Conservation (phyloP, 1,139 yeast species). For the Candida pseudoviswanathii region DNA sequence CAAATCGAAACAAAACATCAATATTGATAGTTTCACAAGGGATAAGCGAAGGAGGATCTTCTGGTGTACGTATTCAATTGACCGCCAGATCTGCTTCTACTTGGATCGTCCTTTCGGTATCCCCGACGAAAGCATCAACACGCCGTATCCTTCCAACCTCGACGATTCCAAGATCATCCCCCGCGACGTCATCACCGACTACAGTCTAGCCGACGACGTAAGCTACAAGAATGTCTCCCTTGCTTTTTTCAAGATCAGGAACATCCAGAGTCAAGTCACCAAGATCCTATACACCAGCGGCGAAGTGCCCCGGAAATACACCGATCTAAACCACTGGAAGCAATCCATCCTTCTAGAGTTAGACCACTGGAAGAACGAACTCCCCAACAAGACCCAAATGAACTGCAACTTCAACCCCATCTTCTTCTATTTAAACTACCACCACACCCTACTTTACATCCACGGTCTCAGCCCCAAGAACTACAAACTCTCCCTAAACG, state of each 20-base stretch:
- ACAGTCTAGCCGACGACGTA: conserved; percentile 30
- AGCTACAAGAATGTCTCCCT: conserved; percentile 69
- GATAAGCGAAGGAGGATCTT: conserved; percentile 79
- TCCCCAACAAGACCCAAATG: conserved; percentile 64
- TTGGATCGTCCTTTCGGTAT: conserved; percentile 75
- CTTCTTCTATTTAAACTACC: conserved; percentile 73
- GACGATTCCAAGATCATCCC: conserved; percentile 68
- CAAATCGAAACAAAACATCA: conserved; percentile 25
- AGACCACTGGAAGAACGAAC: conserved; percentile 59
- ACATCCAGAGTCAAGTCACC: conserved; percentile 78
- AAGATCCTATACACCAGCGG: conserved; percentile 68
- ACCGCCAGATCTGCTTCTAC: conserved; percentile 75
- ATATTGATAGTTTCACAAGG: conserved; percentile 51
- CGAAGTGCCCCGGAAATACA: conserved; percentile 66
- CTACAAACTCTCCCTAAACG: conserved; percentile 53
- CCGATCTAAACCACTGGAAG: conserved; percentile 62
- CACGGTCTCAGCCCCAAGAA: conserved; percentile 80
- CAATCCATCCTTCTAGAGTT: conserved; percentile 50
- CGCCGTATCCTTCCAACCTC: conserved; percentile 68
- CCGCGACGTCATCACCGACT: conserved; percentile 25
- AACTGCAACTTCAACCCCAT: conserved; percentile 74
- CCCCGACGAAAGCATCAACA: conserved; percentile 67
- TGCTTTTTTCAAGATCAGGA: conserved; percentile 67
- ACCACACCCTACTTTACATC: conserved; percentile 70
- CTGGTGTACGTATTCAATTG: conserved; percentile 88